Evolutionary conservation across 2,329 filamentous ascomycete species (phyloP), one percentile per base, ranked within the genome.

Genomic region (Metarhizium guizhouense): DNA sequence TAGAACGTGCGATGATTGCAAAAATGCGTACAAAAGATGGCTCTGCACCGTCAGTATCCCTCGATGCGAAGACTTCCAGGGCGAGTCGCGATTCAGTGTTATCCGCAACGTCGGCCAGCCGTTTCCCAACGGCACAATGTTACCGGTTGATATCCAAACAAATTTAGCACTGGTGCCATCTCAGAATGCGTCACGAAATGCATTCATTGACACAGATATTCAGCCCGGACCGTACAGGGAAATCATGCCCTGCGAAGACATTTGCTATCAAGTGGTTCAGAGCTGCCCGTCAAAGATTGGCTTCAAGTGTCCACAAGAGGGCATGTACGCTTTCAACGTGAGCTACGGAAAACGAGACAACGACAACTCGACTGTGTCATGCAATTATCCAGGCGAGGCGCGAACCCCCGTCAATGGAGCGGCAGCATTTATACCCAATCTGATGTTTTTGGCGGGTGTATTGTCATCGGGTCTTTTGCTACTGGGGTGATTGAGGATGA

Each of bases 11-110:
- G 70, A 75, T 47, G 81, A 95, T 69, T 99, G 94, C 71, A 82
- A 77, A 16, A 65, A 68, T 1, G 90, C 90, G 8, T 99, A 99
- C 79, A 96, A 95, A 70, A 78, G 85, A 65, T 99, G 94, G 94
- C 84, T 99, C 20, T 99, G 94, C 74, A 88, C 90, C 29, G 91
- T 97, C 32, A 87, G 85, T 16, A 94, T 99, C 59, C 94, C 94
- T 1, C 88, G 92, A 34, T 99, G 94, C 74, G 86, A 90, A 65
- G 93, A 96, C 72, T 94, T 88, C 64, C 82, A 79, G 52, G 82
- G 77, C 51, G 64, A 69, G 2, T 74, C 76, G 14, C 54, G 70
- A 1, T 72, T 72, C 60, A 71, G 76, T 2, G 69, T 76, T 34
- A 64, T 70, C 20, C 87, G 94, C 49, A 94, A 93, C 64, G 80